These are phyloP conservation scores for Abrus pulchellus DNA, from an alignment of 306 rosid genomes.

Conservation along the genomic window DNA sequence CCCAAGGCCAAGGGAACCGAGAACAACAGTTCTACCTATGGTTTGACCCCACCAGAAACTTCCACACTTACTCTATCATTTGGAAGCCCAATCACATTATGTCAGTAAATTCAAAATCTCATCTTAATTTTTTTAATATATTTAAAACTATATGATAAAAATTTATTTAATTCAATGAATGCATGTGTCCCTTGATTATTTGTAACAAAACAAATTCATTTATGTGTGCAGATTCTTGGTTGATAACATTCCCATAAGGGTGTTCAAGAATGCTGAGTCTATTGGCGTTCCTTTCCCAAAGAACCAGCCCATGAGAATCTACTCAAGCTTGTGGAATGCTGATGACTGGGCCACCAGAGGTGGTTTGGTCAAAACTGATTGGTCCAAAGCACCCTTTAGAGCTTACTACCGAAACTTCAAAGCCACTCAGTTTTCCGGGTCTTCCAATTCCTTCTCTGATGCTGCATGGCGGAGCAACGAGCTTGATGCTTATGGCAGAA, in stretches of 20 bases:
- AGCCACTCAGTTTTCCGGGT: slow-evolving; percentile 44
- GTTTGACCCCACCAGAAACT: slow-evolving; percentile 90
- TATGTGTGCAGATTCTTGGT: slow-evolving; percentile 68
- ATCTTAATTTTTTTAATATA: neutral
- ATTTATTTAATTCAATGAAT: no score
- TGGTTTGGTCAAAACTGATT: slow-evolving; percentile 82
- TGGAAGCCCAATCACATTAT: slow-evolving; percentile 86
- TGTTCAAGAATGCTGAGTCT: slow-evolving; percentile 73
- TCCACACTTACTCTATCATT: slow-evolving; percentile 87
- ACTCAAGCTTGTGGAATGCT: slow-evolving; percentile 86
- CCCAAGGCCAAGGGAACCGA: slow-evolving; percentile 82
- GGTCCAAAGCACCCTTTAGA: slow-evolving; percentile 87
- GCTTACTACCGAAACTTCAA: slow-evolving; percentile 87
- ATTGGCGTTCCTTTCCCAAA: slow-evolving; percentile 81
- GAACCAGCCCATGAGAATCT: slow-evolving; percentile 76
- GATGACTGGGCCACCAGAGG: slow-evolving; percentile 93
- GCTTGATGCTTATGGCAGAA: slow-evolving; percentile 74
- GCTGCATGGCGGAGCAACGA: slow-evolving; percentile 58
- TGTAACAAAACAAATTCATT: neutral
- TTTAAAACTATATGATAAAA: no score
- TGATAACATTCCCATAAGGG: slow-evolving; percentile 79
- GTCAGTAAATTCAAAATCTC: slow-evolving; percentile 47
- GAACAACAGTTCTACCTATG: slow-evolving; percentile 89
- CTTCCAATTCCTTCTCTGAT: slow-evolving; percentile 55
- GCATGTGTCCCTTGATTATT: neutral